Evolutionary conservation across 1,139 yeast genomes (phyloP), one percentile per base, ranked within the genome.

Genomic region (Yamadazyma triangularis): DNA sequence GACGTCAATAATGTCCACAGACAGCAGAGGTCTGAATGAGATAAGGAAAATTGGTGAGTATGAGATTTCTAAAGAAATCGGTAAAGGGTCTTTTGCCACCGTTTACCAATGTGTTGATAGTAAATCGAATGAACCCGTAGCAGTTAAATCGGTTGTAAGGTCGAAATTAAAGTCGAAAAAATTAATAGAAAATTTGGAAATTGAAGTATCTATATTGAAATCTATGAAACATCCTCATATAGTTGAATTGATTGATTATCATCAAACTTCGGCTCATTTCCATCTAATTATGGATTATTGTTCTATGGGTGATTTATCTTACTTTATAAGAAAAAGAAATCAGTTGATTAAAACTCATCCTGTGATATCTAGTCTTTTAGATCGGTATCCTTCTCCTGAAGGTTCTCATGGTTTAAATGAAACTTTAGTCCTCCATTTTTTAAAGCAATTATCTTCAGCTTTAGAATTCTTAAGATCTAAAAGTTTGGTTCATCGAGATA

Each of bases 241-340:
- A 31, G 98, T 91, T 4, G 81, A 83, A 10, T 64, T 91, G 30
- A 58, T 85, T 34, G 97, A 89, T 48, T 87, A 86, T 52, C 78
- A 80, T 39, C 83, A 86, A 49, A 83, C 95, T 1, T 56, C 77
- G 8, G 65, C 83, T 8, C 87, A 89, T 56, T 86, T 88, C 60
- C 93, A 87, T 56, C 65, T 91, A 42, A 78, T 89, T n/a, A 91
- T 91, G 97, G 97, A 91, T 53, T 91, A 87, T 59, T 91, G 98
- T 53, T 80, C 96, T 0, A 67, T 91, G 57, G 98, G 98, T 8
- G 98, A 91, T 58, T 69, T 91, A 39, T 84, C 95, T 0, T 86
- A 79, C 50, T 82, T 91, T 46, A 88, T 91, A 33, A 75, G 86
- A 47, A 79, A 77, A 52, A 73, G 91, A 49, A 74, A 74, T 41